Evolutionary conservation across 2,329 filamentous ascomycete genomes (phyloP).

Genomic region (Xylaria multiplex): DNA sequence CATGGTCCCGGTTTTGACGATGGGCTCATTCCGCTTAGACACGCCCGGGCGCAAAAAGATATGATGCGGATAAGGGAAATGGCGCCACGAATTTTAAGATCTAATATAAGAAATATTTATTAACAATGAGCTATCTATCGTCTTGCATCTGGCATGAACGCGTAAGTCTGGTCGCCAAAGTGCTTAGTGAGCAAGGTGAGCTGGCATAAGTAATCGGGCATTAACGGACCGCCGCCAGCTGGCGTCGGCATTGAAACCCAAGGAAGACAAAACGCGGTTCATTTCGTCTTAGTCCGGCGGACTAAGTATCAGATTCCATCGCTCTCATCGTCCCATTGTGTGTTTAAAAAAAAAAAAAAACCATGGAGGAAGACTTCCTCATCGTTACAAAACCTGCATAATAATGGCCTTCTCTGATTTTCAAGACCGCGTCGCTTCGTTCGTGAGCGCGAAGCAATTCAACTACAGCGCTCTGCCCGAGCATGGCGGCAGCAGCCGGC

Average conservation of each 20-base stretch:
- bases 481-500: slow-evolving; percentile 34
- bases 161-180: too few species aligned
- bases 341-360: neutral
- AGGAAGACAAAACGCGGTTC: slow-evolving; percentile 4
- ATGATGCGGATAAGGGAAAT: slow-evolving; percentile 19
- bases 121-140: neutral
- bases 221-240: slow-evolving; percentile 27
- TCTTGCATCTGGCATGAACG: neutral
- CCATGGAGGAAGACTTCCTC: slow-evolving; percentile 15
- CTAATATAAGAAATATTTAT: slow-evolving; percentile 12
- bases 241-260: slow-evolving; percentile 17
- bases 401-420: slow-evolving; percentile 44
- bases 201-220: neutral
- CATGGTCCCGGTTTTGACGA: slow-evolving; percentile 31
- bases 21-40: slow-evolving; percentile 25
- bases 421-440: slow-evolving; percentile 35
- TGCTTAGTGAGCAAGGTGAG: neutral
- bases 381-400: slow-evolving; percentile 12
- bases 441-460: slow-evolving; percentile 34
- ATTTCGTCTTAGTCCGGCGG: slow-evolving; percentile 8
- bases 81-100: slow-evolving; percentile 15
- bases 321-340: neutral
- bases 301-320: slow-evolving; percentile 4
- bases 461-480: slow-evolving; percentile 43
- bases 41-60: slow-evolving; percentile 22